Base-by-base conservation (phyloP, 495 filamentous ascomycete genomes). In the Penicillium parvum region DNA sequence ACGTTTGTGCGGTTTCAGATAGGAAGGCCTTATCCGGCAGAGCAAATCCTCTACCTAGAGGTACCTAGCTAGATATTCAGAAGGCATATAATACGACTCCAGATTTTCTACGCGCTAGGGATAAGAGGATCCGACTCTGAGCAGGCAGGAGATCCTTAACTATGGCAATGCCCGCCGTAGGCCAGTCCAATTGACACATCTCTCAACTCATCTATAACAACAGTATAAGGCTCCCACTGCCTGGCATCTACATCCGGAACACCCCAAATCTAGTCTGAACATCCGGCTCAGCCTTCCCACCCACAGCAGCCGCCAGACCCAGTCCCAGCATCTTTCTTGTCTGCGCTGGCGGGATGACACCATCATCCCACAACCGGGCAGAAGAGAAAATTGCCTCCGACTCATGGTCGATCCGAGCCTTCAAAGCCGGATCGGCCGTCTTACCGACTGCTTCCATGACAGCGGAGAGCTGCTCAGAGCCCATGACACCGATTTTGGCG, bases 381-480 rank as follows among this genome's bases (percentile, higher is more conserved):
- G 79, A 85, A 2, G 87, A 90, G 60, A 88, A 98, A 0, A 84
- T 79, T 0, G 88, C 91, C 46, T 92, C 84, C 33, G 87, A 95
- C 71, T 98, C 94, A 17, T 77, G 72, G 57, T 97, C 94, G 52
- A 98, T 97, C 21, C 92, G 69, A 9, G 75, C 78, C 64, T 84
- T 88, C 37, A 98, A 68, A 40, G 83, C 83, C 1, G 86, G 84
- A 61, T 97, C 91, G 1, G 80, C 85, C 11, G 74, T 76, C 62
- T 86, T 85, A 6, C 92, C 90, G 0, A 98, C 94, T 2, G 90
- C 84, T 67, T 89, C 84, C 92, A 98, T 98, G 25, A 98, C 92
- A 3, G 83, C 76, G 2, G 83, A 85, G 11, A 98, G 74, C 69
- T 98, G 92, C 71, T 96, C 90, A 14, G 84, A 78, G 26, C 92